Evolutionary conservation across 495 filamentous ascomycete species (phyloP), one percentile per base, ranked within the genome.

Genomic region (Neurospora sublineolata): DNA sequence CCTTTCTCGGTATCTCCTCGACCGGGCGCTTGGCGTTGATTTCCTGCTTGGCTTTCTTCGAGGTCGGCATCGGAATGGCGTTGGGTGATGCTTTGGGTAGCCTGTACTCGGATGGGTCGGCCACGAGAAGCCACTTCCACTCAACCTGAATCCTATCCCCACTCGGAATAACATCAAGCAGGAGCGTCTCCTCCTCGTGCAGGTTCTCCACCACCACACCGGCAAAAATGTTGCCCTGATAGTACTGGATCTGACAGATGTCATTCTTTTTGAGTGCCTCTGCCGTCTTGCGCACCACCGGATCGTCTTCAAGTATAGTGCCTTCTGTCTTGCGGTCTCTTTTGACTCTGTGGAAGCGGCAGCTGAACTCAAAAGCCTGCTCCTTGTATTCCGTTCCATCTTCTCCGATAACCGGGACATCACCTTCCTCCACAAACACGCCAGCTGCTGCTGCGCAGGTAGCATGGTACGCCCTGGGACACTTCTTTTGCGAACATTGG

Each of bases 401-500:
- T 73, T 97, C 93, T 37, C 90, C 92, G 79, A 94, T 93, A n/a
- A 94, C 91, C 0, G 92, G 90, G 67, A 94, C 88, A 36, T 91
- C 87, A 16, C 91, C 92, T 77, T 91, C 87, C 77, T 99, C 94
- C 52, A 97, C 90, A 74, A 94, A 88, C 10, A 98, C 94, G 44
- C 96, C 95, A 52, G 94, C 95, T 18, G 94, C 87, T 30, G 92
- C 89, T 3, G 95, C 94, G 77, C 95, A 99, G 16, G 93, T 98
- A 3, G 94, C 93, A 80, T 99, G 95, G 79, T 97, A 99, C 3
- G 96, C 90, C 72, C 94, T 86, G 33, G 91, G 91, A 79, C 95
- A 99, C 80, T 97, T 98, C 84, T 93, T 95, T 71, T 90, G 89
- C 8, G 93, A 95, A 83, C 95, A 99, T 80, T 99, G 95, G 84